Conservation (phyloP, 163 green algal species). For the Scenedesmus sp. region DNA sequence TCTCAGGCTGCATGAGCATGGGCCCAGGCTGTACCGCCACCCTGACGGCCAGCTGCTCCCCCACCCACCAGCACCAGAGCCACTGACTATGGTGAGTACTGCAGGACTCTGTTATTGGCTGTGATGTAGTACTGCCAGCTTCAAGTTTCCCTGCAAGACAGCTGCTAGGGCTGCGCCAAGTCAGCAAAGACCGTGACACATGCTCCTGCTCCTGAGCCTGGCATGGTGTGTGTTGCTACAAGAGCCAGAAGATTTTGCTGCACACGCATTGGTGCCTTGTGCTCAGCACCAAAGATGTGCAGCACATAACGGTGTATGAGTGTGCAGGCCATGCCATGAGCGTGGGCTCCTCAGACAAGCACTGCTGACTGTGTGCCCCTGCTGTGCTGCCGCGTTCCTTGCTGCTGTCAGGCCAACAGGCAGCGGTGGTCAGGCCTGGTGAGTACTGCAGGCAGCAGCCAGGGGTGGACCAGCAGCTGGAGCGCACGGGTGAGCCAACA, state of each 20-base stretch:
- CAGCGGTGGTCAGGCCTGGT: constrained; percentile 65
- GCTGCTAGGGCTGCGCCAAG: neutral
- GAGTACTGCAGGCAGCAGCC: constrained; percentile 62
- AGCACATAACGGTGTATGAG: no score
- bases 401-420: constrained; percentile 61
- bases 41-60: constrained; percentile 66
- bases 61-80: constrained; percentile 56
- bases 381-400: neutral
- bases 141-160: neutral
- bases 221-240: no score
- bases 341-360: neutral
- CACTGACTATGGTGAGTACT: constrained; percentile 61
- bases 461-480: constrained; percentile 62
- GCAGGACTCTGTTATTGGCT: neutral
- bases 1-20: constrained; percentile 57
- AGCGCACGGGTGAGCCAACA: constrained; percentile 44
- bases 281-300: no score
- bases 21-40: constrained; percentile 65
- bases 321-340: neutral
- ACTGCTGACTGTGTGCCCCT: neutral
- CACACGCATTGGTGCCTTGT: no score
- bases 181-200: no score
- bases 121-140: neutral
- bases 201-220: no score
- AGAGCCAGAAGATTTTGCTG: no score